Percentiles rank a stretch among this genome's conserved stretches.
These are phyloP conservation scores for Termitomyces sp. DNA, from an alignment of 768 basidiomycete genomes.

Conservation along the genomic window DNA sequence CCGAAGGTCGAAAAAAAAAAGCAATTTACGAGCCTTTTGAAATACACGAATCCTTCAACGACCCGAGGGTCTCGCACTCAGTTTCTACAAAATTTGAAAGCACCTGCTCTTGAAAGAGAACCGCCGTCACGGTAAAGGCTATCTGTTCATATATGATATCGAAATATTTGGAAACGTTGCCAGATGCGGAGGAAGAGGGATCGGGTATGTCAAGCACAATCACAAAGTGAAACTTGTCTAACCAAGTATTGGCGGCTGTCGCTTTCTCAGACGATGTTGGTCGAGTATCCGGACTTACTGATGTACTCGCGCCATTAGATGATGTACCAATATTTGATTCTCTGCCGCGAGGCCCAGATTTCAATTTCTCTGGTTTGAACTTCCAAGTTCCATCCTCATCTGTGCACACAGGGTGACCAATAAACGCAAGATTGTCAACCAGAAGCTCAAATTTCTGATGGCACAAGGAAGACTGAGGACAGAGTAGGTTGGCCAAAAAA, in stretches of 20 bases:
- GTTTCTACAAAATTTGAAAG: slow-evolving; percentile 78
- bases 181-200: slow-evolving; percentile 77
- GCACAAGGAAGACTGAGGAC: slow-evolving; percentile 73
- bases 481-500: slow-evolving; percentile 76
- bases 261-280: slow-evolving; percentile 29
- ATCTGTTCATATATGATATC: slow-evolving; percentile 88
- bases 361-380: slow-evolving; percentile 59
- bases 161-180: slow-evolving; percentile 72
- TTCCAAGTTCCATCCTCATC: slow-evolving; percentile 71
- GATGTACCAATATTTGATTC: slow-evolving; percentile 40
- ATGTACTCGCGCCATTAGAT: slow-evolving; percentile 24
- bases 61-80: slow-evolving; percentile 68
- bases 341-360: slow-evolving; percentile 47
- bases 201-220: slow-evolving; percentile 87
- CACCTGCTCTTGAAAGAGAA: slow-evolving; percentile 89
- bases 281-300: slow-evolving; percentile 20
- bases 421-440: slow-evolving; percentile 87
- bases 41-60: slow-evolving; percentile 66
- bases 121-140: slow-evolving; percentile 86
- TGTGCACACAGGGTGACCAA: slow-evolving; percentile 90
- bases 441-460: slow-evolving; percentile 93
- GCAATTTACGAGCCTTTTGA: slow-evolving; percentile 44
- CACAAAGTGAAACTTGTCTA: slow-evolving; percentile 81
- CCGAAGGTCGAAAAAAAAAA: slow-evolving; percentile 1
- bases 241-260: slow-evolving; percentile 37